These are phyloP conservation scores for Amanita polypyramis DNA, from an alignment of 768 basidiomycete genomes.

Conservation along the genomic window DNA sequence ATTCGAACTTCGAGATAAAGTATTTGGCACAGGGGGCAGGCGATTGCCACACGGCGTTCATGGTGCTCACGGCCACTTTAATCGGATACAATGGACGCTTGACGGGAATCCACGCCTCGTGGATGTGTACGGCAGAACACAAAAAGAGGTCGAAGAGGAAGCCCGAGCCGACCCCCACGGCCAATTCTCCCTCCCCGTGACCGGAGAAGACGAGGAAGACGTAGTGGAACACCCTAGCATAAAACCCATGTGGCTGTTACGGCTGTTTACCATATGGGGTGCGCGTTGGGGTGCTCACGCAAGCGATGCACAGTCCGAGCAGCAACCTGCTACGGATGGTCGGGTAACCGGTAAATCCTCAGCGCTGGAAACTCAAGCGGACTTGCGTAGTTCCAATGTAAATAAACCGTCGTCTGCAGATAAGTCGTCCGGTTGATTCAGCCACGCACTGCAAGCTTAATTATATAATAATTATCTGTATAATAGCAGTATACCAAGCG, in stretches of 20 bases:
- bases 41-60: slow-evolving; percentile 38
- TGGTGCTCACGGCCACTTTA: slow-evolving; percentile 50
- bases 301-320: slow-evolving; percentile 4
- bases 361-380: neutral
- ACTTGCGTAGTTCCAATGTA: neutral
- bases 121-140: slow-evolving; percentile 59
- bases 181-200: slow-evolving; percentile 7
- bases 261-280: slow-evolving; percentile 72
- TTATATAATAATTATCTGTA: neutral
- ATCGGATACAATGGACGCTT: slow-evolving; percentile 60
- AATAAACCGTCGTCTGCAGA: neutral
- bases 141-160: slow-evolving; percentile 73
- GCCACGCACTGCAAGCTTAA: neutral
- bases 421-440: neutral
- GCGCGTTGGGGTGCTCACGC: slow-evolving; percentile 42
- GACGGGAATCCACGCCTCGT: slow-evolving; percentile 54
- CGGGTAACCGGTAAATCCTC: neutral
- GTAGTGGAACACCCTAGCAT: slow-evolving; percentile 48
- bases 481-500: slow-evolving; percentile 1
- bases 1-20: slow-evolving; percentile 52
- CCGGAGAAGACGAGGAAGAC: slow-evolving; percentile 38
- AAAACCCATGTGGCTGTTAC: slow-evolving; percentile 68
- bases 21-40: slow-evolving; percentile 53
- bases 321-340: neutral
- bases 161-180: slow-evolving; percentile 19